Evolutionary conservation across 164 flowering plant species (phyloP), one percentile per base, ranked within the genome.

Genomic region (Kalanchoe fedtschenkoi): DNA sequence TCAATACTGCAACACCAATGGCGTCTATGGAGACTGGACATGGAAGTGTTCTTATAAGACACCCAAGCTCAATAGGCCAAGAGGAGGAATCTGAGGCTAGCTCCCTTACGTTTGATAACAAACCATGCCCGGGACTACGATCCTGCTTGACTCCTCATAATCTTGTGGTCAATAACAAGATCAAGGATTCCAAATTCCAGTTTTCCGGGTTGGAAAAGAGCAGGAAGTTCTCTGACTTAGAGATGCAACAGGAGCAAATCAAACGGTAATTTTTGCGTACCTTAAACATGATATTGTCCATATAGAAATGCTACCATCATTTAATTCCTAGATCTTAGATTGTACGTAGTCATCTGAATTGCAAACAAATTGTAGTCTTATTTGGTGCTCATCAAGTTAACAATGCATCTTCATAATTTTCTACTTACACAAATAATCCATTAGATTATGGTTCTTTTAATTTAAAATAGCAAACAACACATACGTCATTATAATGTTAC

Each of bases 1-100:
- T 80, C 60, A 96, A 84, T 61, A 85, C 75, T 74, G 88, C 81
- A 66, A 77, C 76, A 32, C 88, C 95, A 2, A 83, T 91, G 93
- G 86, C 78, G 15, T 87, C 97, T 64, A 86, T 87, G 72, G 99
- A 95, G 81, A 87, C 85, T 64, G 97, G 97, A 39, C 95, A 95
- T 76, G 99, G 99, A 72, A 81, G 91, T 70, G 79, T 91, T 65
- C 91, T 95, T 47, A 85, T 91, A 32, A 78, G 83, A 70, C 88
- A 89, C 69, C 95, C 91, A 13, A 84, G 70, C 60, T 72, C 83
- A 32, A 77, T 72, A 47, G 74, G 72, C 54, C 83, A 84, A 60
- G 99, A 91, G 47, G 96, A 91, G 77, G 99, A 95, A 74, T 91
- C 97, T 56, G 96, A 86, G 70, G 96, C 97, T 64, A 93, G 96